Percentiles rank a stretch among this genome's conserved stretches.
Evolutionary conservation across 768 basidiomycete genomes (phyloP).

Genomic region (Lactarius indigo): DNA sequence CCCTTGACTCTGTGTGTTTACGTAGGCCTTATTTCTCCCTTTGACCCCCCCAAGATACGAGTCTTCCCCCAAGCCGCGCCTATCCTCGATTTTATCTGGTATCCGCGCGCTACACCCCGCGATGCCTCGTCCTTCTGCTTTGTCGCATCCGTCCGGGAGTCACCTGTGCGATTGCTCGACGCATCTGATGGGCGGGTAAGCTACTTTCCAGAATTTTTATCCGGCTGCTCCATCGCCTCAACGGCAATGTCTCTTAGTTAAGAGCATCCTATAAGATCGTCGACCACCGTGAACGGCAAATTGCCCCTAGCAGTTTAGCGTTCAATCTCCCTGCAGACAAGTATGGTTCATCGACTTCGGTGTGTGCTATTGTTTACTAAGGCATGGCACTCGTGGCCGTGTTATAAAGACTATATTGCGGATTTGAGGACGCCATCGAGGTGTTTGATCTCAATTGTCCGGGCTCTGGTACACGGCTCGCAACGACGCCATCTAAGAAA

Average conservation of each 20-base stretch:
- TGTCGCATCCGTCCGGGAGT: constrained; percentile 76
- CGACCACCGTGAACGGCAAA: constrained; percentile 88
- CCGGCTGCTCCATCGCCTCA: background rate
- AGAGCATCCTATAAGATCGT: constrained; percentile 90
- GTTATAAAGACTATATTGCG: constrained; percentile 70
- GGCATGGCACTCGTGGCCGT: background rate
- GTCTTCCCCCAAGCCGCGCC: constrained; percentile 56
- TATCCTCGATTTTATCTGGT: constrained; percentile 81
- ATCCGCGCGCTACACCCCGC: constrained; percentile 61
- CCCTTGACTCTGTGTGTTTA: background rate
- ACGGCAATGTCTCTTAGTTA: constrained; percentile 45
- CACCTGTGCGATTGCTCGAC: constrained; percentile 82
- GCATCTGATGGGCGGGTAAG: constrained; percentile 71
- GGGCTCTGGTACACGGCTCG: constrained; percentile 67
- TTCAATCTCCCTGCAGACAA: constrained; percentile 68
- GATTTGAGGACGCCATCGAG: constrained; percentile 82
- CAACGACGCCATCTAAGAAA: constrained; percentile 69
- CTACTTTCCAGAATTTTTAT: constrained; percentile 7
- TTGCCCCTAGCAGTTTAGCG: constrained; percentile 80
- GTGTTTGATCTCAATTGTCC: constrained; percentile 74
- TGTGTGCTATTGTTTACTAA: background rate
- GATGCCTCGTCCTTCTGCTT: constrained; percentile 76
- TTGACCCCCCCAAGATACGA: constrained; percentile 9
- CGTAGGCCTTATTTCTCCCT: background rate
- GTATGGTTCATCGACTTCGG: constrained; percentile 38